Evolutionary conservation across 371 early-diverging fungal species (phyloP), one percentile per base, ranked within the genome.

Genomic region (Lichtheimia ramosa): DNA sequence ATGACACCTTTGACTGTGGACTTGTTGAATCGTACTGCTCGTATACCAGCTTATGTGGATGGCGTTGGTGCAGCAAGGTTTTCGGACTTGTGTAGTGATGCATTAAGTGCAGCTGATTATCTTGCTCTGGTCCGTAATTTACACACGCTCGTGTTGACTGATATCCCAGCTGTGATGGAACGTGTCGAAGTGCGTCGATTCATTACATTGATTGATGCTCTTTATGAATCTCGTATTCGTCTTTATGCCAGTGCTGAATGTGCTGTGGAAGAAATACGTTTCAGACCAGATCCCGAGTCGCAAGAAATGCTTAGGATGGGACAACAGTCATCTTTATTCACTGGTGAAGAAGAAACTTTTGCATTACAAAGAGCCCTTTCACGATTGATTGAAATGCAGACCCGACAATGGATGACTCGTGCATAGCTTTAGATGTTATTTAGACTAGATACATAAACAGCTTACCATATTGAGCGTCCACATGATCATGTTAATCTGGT

Each of bases 181-280:
- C 82, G 94, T 3, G 90, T 92, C 59, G 94, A 95, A 64, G 92
- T 95, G 1, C 82, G 97, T 3, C 83, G 97, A 25, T 92, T 96
- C 60, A 98, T 98, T 59, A 97, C 96, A 0, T 73, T 98, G 27
- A 82, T 97, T 51, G 98, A 97, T 71, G 89, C 95, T n/a, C 70
- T 94, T 56, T 97, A 97, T 69, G 96, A 97, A 59, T 65, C 72
- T 5, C 69, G 74, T 64, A 72, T 73, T 21, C 80, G 71, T 54
- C 68, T 92, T 13, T 68, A 89, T 46, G 87, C 92, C 59, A 85
- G 88, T 49, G 85, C 90, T 2, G 93, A 92, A 48, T 77, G 78
- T 12, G 73, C 72, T 21, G 78, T 94, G 15, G 64, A 73, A 46
- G 77, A 83, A 2, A 80, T 94, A 42, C 92, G 94, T 8, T 46